These are phyloP conservation scores for Patellifolia procumbens DNA, from an alignment of 179 eudicot genomes.

Conservation along the genomic window DNA sequence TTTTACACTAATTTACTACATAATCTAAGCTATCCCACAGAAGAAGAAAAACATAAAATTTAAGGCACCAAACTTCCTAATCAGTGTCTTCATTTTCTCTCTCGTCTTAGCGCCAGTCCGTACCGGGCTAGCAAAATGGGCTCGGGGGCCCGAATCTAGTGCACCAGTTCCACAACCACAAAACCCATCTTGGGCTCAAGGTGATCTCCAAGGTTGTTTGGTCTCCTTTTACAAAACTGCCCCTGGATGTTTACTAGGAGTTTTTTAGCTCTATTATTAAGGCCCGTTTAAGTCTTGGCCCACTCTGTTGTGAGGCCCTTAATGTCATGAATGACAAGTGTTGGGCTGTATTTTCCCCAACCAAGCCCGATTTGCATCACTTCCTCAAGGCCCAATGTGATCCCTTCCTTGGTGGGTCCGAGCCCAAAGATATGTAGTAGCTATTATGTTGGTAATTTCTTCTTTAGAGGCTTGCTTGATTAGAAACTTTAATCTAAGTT, in stretches of 20 bases:
- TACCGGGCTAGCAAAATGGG: slow-evolving; percentile 27
- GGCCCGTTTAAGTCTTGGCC: slow-evolving; percentile 3
- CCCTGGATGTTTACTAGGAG: slow-evolving; percentile 9
- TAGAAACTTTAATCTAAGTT: background rate
- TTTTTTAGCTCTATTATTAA: background rate
- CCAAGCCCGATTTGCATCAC: slow-evolving; percentile 4
- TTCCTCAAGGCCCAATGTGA: slow-evolving; percentile 15
- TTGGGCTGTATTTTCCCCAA: slow-evolving; percentile 11
- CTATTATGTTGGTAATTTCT: background rate
- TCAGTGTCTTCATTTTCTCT: background rate
- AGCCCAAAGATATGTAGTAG: background rate
- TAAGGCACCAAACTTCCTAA: background rate
- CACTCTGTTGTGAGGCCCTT: slow-evolving; percentile 15
- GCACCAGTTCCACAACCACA: slow-evolving; percentile 6
- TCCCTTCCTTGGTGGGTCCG: background rate
- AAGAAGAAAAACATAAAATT: background rate
- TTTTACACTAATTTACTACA: too few relatives aligned
- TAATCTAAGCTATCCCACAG: background rate
- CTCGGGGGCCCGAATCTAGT: slow-evolving; percentile 12
- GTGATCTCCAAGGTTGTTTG: slow-evolving; percentile 7
- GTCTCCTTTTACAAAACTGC: background rate
- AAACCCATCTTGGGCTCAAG: background rate
- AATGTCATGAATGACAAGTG: slow-evolving; percentile 6
- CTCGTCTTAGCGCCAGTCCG: background rate
- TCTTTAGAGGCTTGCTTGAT: background rate